Evolutionary conservation across 2,329 filamentous ascomycete genomes (phyloP), one percentile per base, ranked within the genome.

Genomic region (Pseudocercospora vitis): DNA sequence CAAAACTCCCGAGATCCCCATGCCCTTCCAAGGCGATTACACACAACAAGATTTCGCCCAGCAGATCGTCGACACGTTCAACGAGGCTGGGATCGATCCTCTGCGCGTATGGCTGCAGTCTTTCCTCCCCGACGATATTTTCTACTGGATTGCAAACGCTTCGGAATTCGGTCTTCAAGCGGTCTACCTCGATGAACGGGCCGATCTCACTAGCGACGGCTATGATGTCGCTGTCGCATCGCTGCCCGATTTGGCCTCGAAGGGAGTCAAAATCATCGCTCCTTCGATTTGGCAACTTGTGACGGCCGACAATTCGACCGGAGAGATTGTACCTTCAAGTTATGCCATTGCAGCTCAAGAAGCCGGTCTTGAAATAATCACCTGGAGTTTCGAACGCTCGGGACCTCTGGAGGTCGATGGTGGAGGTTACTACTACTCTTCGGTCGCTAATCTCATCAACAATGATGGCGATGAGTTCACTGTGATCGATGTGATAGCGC

Each of bases 361-460:
- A 59, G 78, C 83, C 5, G 83, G 82, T 0, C 72, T 89, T 37
- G 77, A 85, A 45, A 81, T 89, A 55, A 78, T 88, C 35, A 79
- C 84, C 0, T 89, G 86, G 86, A 82, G 79, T 6, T 77, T 88
- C 40, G 86, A 89, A 71, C 78, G 86, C 24, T 84, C 81, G 0
- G 82, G 82, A 0, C 83, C 82, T 53, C 75, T 80, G 19, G 78
- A 77, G 2, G 71, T 69, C 9, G 69, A 72, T 1, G 73, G 72
- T 0, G 76, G 77, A 8, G 82, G 81, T 55, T 85, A 45, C 14
- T 86, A 81, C 62, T 74, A 72, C 50, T 54, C 62, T 16, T 76
- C 77, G 4, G 74, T 86, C 16, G 73, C 76, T 4, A 77, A 82
- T 45, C 70, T 77, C 1, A 78, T 83, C 42, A 76, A 77, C 50